Evolutionary conservation across 2,329 filamentous ascomycete genomes (phyloP).

Genomic region (Botrytis sinoallii): DNA sequence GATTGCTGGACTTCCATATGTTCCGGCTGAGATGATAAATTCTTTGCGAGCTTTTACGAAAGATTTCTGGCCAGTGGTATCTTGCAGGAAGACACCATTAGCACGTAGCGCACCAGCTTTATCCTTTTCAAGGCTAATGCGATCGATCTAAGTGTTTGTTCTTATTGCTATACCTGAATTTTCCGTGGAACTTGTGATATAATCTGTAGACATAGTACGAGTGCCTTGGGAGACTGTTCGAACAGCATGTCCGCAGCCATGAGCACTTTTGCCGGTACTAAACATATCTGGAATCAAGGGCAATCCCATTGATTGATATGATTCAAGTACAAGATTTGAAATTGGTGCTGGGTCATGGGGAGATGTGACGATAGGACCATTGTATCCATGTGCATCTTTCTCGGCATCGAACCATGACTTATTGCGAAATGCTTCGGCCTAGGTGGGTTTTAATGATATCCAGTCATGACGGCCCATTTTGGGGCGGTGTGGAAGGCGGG

Average conservation of each 20-base stretch:
- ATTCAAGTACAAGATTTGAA: not conserved
- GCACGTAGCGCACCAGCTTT: not conserved
- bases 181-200: not conserved
- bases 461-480: not conserved
- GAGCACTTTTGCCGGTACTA: constrained; percentile 7
- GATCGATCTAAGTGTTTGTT: not conserved
- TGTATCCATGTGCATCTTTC: not conserved
- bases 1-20: constrained; percentile 50
- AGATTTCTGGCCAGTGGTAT: constrained; percentile 6
- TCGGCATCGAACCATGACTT: not conserved
- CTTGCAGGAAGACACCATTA: not conserved
- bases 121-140: not conserved
- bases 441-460: not conserved
- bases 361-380: not conserved
- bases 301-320: constrained; percentile 2
- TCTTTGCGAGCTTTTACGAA: constrained; percentile 38
- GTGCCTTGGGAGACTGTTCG: not conserved
- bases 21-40: constrained; percentile 49
- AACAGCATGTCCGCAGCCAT: constrained; percentile 4
- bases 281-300: constrained; percentile 4
- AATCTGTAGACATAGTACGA: not conserved
- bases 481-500: too few species aligned
- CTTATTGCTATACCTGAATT: not conserved
- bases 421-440: not conserved
- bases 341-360: constrained; percentile 1